Conservation (phyloP, 176 grass and related monocot species). For the Cenchrus americanus region DNA sequence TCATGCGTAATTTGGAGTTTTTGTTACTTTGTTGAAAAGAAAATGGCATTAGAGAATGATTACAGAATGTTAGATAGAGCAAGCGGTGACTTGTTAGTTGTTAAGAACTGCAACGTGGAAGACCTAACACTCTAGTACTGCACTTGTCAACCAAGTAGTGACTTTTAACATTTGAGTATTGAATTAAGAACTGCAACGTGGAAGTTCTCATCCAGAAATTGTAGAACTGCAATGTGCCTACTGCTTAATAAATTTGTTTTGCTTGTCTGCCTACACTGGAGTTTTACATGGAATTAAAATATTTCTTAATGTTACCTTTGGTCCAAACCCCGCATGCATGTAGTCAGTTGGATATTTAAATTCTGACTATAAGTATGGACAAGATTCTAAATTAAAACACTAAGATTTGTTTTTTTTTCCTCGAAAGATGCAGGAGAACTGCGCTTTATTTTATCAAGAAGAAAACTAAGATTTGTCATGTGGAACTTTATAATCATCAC, state of each 20-base stretch:
- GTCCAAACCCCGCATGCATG: not conserved
- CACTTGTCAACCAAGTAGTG: not conserved
- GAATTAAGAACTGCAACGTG: too few species aligned
- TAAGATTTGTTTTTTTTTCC: not conserved
- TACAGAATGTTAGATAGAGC: not conserved
- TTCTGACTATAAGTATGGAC: not conserved
- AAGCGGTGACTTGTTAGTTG: not conserved
- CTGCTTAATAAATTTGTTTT: conserved; percentile 1
- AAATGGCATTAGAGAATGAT: not conserved
- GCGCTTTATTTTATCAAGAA: too few species aligned
- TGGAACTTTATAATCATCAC: not conserved
- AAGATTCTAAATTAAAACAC: not conserved
- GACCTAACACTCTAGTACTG: not conserved
- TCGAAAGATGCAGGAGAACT: too few species aligned
- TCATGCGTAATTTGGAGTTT: not conserved
- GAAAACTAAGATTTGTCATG: not conserved
- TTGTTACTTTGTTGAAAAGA: not conserved
- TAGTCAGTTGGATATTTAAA: not conserved
- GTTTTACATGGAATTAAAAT: not conserved
- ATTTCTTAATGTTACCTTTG: not conserved
- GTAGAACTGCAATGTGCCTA: not conserved
- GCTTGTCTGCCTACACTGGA: not conserved
- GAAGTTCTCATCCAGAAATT: too few species aligned
- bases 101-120: not conserved
- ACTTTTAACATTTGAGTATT: too few species aligned